Conservation (phyloP, 306 rosid genomes). For the Geum urbanum region DNA sequence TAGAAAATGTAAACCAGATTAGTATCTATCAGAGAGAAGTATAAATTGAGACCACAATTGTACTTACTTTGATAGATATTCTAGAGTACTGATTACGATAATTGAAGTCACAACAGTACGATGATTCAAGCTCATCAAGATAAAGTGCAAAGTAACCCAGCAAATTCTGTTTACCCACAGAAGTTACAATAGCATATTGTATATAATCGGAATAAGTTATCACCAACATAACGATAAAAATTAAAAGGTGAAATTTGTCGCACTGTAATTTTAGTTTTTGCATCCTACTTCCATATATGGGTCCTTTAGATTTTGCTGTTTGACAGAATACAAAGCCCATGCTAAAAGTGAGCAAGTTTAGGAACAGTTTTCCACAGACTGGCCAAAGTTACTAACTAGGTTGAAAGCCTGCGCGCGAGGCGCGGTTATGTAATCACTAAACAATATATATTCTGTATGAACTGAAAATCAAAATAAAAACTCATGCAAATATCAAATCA, state of each 20-base stretch:
- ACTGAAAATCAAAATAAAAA: too few species aligned
- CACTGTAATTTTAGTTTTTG: too few species aligned
- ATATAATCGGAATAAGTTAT: background rate
- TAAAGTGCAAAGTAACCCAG: conserved; percentile 12
- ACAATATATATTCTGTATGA: too few species aligned
- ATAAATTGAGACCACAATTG: background rate
- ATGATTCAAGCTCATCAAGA: conserved; percentile 9
- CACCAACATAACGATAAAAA: background rate
- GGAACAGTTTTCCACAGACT: background rate
- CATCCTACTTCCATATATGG: too few species aligned
- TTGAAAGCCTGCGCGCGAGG: too few species aligned
- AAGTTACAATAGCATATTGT: background rate
- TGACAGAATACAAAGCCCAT: background rate
- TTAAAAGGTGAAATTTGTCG: too few species aligned
- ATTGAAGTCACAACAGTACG: background rate
- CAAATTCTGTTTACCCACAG: background rate
- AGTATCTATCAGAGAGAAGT: conserved; percentile 33
- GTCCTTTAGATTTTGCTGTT: background rate
- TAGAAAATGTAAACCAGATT: conserved; percentile 28
- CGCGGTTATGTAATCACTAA: too few species aligned
- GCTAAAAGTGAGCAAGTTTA: background rate
- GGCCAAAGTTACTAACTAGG: background rate
- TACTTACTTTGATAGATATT: background rate
- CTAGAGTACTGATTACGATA: background rate
- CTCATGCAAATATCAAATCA: too few species aligned